Conservation (phyloP, 768 basidiomycete genomes). For the Holtermannia corniformis region DNA sequence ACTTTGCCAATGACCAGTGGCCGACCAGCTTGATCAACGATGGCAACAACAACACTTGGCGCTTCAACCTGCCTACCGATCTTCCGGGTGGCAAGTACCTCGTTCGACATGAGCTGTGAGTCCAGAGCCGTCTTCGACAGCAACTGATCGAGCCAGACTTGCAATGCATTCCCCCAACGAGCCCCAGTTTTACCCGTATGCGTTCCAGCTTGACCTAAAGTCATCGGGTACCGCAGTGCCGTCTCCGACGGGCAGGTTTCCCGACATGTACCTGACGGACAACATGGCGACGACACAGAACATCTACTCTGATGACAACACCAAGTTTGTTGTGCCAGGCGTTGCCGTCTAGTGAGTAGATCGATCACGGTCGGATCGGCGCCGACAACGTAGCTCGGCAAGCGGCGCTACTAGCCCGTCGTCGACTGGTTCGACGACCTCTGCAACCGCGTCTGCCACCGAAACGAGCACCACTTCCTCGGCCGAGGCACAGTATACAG, state of each 20-base stretch:
- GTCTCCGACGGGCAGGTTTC: constrained; percentile 9
- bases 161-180: constrained; percentile 13
- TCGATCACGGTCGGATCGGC: no score
- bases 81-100: constrained; percentile 10
- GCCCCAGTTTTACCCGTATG: constrained; percentile 14
- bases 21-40: constrained; percentile 3
- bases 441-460: no score
- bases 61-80: constrained; percentile 10
- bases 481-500: no score
- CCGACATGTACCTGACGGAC: constrained; percentile 8
- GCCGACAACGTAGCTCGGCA: no score
- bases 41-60: constrained; percentile 2
- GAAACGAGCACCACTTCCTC: no score
- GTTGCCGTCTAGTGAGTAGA: constrained; percentile 11
- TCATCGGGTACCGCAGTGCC: constrained; percentile 10
- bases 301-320: constrained; percentile 3
- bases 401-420: no score
- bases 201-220: constrained; percentile 13
- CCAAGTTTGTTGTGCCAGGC: constrained; percentile 8
- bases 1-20: constrained; percentile 6
- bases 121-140: no score
- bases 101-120: constrained; percentile 8
- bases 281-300: constrained; percentile 4
- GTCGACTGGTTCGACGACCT: no score
- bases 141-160: no score